phyloP scores from a whole-genome alignment of 2,329 filamentous ascomycete species.

The Cladophialophora chaetospira region DNA sequence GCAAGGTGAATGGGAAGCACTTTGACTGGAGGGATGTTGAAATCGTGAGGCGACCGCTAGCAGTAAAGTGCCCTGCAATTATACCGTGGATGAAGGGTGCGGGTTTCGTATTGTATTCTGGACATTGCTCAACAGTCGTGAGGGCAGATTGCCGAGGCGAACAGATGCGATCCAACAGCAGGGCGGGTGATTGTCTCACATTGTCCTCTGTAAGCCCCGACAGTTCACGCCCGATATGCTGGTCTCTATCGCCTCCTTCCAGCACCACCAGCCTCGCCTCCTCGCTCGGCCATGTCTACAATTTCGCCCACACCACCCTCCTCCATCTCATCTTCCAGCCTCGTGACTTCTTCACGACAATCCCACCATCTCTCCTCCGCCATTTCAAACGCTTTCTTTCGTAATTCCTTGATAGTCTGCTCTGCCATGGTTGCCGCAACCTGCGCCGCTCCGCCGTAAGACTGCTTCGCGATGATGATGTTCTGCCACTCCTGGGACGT shows the following conservation, averaged over 20 bases:
- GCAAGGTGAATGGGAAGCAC: too few species aligned
- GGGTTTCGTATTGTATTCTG: too few species aligned
- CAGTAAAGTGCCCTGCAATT: too few species aligned
- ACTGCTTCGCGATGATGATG: conserved; percentile 66
- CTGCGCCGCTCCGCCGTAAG: conserved; percentile 67
- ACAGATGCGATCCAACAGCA: too few species aligned
- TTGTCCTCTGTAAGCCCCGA: not conserved
- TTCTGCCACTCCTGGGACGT: conserved; percentile 92
- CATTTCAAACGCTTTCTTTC: conserved; percentile 83
- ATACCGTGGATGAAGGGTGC: too few species aligned
- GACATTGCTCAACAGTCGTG: too few species aligned
- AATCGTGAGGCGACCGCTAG: too few species aligned
- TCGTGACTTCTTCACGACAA: conserved; percentile 87
- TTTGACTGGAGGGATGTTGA: too few species aligned
- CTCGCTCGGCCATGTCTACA: conserved; percentile 76
- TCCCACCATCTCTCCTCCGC: conserved; percentile 99
- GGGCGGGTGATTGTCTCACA: too few species aligned
- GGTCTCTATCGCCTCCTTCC: conserved; percentile 41
- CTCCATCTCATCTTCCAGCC: conserved; percentile 93
- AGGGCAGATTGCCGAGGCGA: too few species aligned
- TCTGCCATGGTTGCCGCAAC: conserved; percentile 41
- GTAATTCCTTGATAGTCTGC: conserved; percentile 83
- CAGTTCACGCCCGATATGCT: not conserved
- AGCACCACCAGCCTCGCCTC: conserved; percentile 48
- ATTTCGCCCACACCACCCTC: conserved; percentile 93